Evolutionary conservation across 768 basidiomycete species (phyloP), one percentile per base, ranked within the genome.

Genomic region (Lentinula edodes): DNA sequence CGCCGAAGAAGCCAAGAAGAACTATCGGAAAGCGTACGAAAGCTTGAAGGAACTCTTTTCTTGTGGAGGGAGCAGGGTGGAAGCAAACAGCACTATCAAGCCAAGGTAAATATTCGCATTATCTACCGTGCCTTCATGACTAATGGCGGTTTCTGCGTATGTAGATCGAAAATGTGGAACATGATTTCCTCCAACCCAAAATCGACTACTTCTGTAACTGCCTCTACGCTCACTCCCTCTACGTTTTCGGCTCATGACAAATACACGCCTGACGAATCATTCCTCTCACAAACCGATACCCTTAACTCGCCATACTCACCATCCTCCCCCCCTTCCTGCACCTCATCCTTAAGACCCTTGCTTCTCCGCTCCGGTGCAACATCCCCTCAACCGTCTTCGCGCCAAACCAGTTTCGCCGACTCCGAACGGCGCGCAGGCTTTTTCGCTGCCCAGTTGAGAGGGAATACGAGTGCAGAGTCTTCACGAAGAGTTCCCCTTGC

Each of bases 1-100:
- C 58, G 74, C 75, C 0, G 74, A 72, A 53, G 77, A 78, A 65
- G 76, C 71, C 0, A 61, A 39, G 43, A 52, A 54, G 35, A 51
- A 62, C 23, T 66, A 66, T 32, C 15, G 28, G 7, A 48, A 36
- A 34, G 32, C 18, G 58, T 59, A 16, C 28, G 41, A 42, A 3
- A n/a, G 41, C 28, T 12, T 43, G 39, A 43, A 43, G 23, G 28
- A 28, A 28, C 7, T 56, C 32, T 43, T 56, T n/a, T n/a, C 16
- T 10, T 41, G 34, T 38, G 18, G 55, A 28, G 18, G 39, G 23
- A 34, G 41, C 38, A 56, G 41, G 55, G 23, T 6, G 9, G 13
- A 28, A 42, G 38, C 38, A 23, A 13, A 43, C 12, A 16, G 13
- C 18, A 5, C 2, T 12, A 20, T 41, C 13, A 56, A 56, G 41